Base-by-base conservation (phyloP, 106 monocot genomes). In the Narthecium ossifragum region DNA sequence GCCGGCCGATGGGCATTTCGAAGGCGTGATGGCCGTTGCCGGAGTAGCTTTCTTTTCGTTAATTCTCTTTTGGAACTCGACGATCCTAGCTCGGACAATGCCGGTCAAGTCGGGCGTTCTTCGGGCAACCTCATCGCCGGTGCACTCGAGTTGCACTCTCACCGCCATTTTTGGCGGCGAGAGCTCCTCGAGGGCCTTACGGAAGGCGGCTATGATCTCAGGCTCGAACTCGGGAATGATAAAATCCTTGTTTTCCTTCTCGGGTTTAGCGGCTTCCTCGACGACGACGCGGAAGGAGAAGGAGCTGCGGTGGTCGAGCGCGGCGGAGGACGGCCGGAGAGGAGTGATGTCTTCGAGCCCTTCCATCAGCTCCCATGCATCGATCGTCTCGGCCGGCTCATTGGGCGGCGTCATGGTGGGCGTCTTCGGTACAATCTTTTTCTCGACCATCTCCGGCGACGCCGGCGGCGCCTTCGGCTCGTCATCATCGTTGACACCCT, bases 281-380 rank as follows among this genome's bases (percentile, higher is more conserved):
- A 28, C 21, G 41, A 2, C 62, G 17, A 33, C 39, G 41, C 36
- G 31, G 68, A 81, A 82, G 31, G 86, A 82, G 65, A 87, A 78
- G 11, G 82, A 82, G 13, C 68, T 59, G 23, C 60, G 73, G 22
- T 46, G 55, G 12, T 38, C 60, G 28, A 70, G 6, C 13, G 50
- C 47, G 22, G 60, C n/a, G 31, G 55, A 26, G 31, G 66, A 10
- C 7, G 60, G 60, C 33, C 72, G 46, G 15, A 63, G 31, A 10
- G 82, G 78, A 40, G 81, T 51, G 51, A 37, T 50, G 34, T 72
- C 78, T 17, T 63, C 72, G 13, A 83, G 26, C 8, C 73, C 83
- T 6, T 68, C 78, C 78, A 83, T 83, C 24, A 83, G 73, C 46
- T 78, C 78, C 59, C 73, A 63, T 9, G 83, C 70, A 37, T 78